Base-by-base conservation (phyloP, 768 basidiomycete species). In the Amanita subjunquillea region DNA sequence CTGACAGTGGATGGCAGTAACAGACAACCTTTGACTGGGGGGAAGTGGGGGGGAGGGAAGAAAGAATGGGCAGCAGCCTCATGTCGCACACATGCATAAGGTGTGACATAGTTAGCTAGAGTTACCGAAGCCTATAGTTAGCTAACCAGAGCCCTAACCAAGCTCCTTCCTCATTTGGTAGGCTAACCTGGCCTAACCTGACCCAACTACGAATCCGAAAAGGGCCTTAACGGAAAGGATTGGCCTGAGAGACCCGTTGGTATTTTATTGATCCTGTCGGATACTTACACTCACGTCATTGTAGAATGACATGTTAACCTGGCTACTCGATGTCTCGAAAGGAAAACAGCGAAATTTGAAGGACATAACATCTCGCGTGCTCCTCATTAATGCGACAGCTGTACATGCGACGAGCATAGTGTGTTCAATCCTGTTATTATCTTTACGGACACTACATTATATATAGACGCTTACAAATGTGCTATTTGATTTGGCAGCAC, bases 291-390 rank as follows among this genome's bases (percentile, higher is more conserved):
- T 22, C 17, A n/a, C 8, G 12, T 10, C 8, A 39, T 22, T 30
- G 45, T 27, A 77, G 77, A 69, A 70, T 47, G 76, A 78, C 52
- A 53, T 77, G 22, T 62, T 78, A 0, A 64, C 69, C 15, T 80
- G 76, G 75, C 59, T 77, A 6, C 63, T 77, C 39, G 74, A 73
- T 3, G 37, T 39, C 40, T 62, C 59, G 6, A 72, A 72, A 1
- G 56, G 60, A 6, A 64, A 63, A 3, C 61, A 65, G 32, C 55
- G 59, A 23, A 63, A 55, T 6, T 50, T 64, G 0, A 50, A 59
- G 22, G 63, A 68, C 23, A 57, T 75, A 6, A 64, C 66, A 2
- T 56, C 56, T 0, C 62, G 68, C n/a, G 55, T 77, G 7, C 58
- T 78, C 6, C 50, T 65, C 6, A 55, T 72, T 29, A 73, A 74